Percentiles rank a stretch among this genome's conserved stretches.
Conservation (phyloP, 2,329 filamentous ascomycete genomes). For the Diaporthe amygdali region DNA sequence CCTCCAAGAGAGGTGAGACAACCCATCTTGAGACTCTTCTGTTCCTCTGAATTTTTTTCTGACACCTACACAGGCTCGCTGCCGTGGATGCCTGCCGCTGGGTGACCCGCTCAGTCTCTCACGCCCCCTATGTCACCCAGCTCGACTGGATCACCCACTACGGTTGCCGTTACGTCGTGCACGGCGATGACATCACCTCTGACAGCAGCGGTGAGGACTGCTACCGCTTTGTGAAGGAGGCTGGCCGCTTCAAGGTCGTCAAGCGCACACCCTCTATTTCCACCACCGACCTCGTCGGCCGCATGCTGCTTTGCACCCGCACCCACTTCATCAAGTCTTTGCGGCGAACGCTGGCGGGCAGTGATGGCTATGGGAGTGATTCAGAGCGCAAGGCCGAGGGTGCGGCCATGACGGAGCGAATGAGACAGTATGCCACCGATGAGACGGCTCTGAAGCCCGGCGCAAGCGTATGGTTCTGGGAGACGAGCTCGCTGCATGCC, state of each 20-base stretch:
- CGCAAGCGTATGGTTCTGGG: slow-evolving; percentile 86
- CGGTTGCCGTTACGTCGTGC: slow-evolving; percentile 93
- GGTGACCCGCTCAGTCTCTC: slow-evolving; percentile 82
- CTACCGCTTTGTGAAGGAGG: slow-evolving; percentile 96
- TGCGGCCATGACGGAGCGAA: slow-evolving; percentile 74
- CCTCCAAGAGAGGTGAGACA: slow-evolving; percentile 75
- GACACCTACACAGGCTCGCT: slow-evolving; percentile 65
- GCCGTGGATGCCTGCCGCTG: slow-evolving; percentile 95
- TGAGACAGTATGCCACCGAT: slow-evolving; percentile 87
- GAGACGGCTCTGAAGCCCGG: slow-evolving; percentile 79
- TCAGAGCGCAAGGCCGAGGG: slow-evolving; percentile 68
- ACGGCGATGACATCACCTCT: slow-evolving; percentile 96
- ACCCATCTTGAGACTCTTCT: slow-evolving; percentile 30
- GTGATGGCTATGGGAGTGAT: slow-evolving; percentile 74
- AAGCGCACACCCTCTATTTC: slow-evolving; percentile 96
- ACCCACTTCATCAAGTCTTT: slow-evolving; percentile 91
- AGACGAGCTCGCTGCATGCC: slow-evolving; percentile 53
- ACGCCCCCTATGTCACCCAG: slow-evolving; percentile 93
- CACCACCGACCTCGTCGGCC: slow-evolving; percentile 95
- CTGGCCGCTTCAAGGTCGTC: slow-evolving; percentile 92
- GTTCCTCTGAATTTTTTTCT: slow-evolving; percentile 13
- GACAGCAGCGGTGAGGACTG: slow-evolving; percentile 94
- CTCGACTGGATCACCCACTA: slow-evolving; percentile 95
- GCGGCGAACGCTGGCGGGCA: slow-evolving; percentile 68
- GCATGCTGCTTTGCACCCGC: slow-evolving; percentile 96